phyloP scores from a whole-genome alignment of 441 rosid genomes.

The Pelargonium fulgidum region DNA sequence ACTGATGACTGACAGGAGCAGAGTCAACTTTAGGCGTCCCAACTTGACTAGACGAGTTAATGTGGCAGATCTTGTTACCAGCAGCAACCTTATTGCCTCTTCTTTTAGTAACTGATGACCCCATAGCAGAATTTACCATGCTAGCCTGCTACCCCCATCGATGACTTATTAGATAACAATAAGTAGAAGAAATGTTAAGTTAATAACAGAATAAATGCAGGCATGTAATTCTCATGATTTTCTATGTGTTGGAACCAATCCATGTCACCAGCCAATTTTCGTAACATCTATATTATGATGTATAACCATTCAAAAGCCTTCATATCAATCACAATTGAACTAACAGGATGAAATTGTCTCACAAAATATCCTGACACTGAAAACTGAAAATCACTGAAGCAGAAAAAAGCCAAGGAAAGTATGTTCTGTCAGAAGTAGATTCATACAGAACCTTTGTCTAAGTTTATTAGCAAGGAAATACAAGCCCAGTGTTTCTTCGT shows the following conservation, averaged over 20 bases:
- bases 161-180: constrained; percentile 10
- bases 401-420: no score
- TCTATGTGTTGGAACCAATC: constrained; percentile 5
- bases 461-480: no score
- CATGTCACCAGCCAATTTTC: background rate
- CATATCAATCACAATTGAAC: background rate
- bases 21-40: background rate
- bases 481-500: no score
- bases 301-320: background rate
- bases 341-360: background rate
- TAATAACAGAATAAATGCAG: background rate
- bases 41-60: constrained; percentile 9
- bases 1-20: constrained; percentile 21
- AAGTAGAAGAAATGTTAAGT: constrained; percentile 11
- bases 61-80: constrained; percentile 21
- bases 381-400: no score
- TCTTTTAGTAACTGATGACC: constrained; percentile 21
- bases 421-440: no score
- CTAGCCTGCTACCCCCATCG: constrained; percentile 24
- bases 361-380: no score
- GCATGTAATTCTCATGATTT: constrained; percentile 6
- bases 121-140: constrained; percentile 14
- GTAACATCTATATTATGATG: background rate
- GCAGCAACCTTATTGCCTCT: constrained; percentile 24
- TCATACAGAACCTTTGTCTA: no score